phyloP scores from a whole-genome alignment of 139 green algal species.

The Chlorella sorokiniana region DNA sequence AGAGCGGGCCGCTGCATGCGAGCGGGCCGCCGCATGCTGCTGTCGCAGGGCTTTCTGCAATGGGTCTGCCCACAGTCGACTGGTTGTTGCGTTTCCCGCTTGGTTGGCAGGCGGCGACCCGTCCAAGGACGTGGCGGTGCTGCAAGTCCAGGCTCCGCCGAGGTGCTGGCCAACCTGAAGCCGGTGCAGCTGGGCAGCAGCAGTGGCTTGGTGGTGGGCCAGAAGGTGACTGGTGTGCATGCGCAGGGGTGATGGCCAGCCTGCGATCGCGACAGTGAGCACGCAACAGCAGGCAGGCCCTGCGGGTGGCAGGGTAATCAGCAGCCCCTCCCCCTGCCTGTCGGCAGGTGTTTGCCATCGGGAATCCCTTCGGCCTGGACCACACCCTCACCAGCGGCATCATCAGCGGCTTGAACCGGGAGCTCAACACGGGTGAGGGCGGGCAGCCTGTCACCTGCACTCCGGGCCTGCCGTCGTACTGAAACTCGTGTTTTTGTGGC shows the following conservation, averaged over 20 bases:
- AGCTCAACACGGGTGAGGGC: conserved; percentile 47
- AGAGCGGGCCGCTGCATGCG: background rate
- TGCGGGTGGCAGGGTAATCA: no score
- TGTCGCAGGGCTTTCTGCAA: background rate
- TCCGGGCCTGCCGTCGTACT: background rate
- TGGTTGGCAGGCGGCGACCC: conserved; percentile 55
- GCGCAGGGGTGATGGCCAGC: no score
- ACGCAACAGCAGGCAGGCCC: no score
- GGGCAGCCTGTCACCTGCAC: background rate
- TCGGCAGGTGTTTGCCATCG: conserved; percentile 49
- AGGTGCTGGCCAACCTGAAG: conserved; percentile 52
- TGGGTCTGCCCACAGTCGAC: background rate
- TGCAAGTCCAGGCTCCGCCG: conserved; percentile 65
- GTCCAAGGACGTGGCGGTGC: conserved; percentile 80
- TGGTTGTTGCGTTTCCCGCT: background rate
- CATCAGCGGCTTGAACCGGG: conserved; percentile 68
- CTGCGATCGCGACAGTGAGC: no score
- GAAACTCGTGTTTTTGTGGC: background rate
- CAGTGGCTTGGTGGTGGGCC: conserved; percentile 56
- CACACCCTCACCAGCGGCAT: conserved; percentile 79
- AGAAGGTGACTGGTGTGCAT: conserved; percentile 59
- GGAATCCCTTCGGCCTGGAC: conserved; percentile 86
- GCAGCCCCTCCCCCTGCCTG: background rate
- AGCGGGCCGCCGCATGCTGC: background rate
- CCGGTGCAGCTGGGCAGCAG: conserved; percentile 38